These are phyloP conservation scores for Leccinum incarnatum DNA, from an alignment of 768 basidiomycete species.

Conservation along the genomic window DNA sequence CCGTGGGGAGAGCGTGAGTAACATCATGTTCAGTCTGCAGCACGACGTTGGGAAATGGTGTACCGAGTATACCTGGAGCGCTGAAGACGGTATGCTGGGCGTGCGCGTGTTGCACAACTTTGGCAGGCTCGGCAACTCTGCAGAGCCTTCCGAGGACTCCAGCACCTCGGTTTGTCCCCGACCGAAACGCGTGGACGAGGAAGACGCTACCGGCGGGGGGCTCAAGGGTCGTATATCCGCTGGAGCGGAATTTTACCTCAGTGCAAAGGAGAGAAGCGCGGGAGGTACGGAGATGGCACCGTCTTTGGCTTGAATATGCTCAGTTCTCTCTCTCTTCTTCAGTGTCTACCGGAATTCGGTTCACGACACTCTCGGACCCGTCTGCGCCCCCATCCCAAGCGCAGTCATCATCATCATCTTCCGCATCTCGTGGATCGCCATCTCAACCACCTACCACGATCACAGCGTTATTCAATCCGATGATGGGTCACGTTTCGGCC, in stretches of 20 bases:
- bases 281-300: slow-evolving; percentile 55
- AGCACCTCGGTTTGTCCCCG: slow-evolving; percentile 29
- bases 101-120: slow-evolving; percentile 89
- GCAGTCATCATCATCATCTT: slow-evolving; percentile 29
- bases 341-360: slow-evolving; percentile 95
- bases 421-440: slow-evolving; percentile 27
- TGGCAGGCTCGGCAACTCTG: slow-evolving; percentile 55
- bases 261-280: slow-evolving; percentile 87
- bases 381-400: slow-evolving; percentile 63
- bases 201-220: slow-evolving; percentile 90
- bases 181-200: slow-evolving; percentile 87
- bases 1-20: slow-evolving; percentile 53
- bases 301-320: neutral
- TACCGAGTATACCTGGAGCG: slow-evolving; percentile 92
- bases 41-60: slow-evolving; percentile 93
- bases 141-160: slow-evolving; percentile 36
- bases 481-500: slow-evolving; percentile 89
- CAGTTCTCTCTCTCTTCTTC: neutral
- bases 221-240: slow-evolving; percentile 87
- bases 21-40: slow-evolving; percentile 81
- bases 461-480: slow-evolving; percentile 92
- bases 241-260: slow-evolving; percentile 92
- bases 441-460: slow-evolving; percentile 91
- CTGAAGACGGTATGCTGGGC: slow-evolving; percentile 93
- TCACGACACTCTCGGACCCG: slow-evolving; percentile 85